Evolutionary conservation across 1,284 basidiomycete genomes (phyloP), one percentile per base, ranked within the genome.

Genomic region (Pseudozyma hubeiensis): DNA sequence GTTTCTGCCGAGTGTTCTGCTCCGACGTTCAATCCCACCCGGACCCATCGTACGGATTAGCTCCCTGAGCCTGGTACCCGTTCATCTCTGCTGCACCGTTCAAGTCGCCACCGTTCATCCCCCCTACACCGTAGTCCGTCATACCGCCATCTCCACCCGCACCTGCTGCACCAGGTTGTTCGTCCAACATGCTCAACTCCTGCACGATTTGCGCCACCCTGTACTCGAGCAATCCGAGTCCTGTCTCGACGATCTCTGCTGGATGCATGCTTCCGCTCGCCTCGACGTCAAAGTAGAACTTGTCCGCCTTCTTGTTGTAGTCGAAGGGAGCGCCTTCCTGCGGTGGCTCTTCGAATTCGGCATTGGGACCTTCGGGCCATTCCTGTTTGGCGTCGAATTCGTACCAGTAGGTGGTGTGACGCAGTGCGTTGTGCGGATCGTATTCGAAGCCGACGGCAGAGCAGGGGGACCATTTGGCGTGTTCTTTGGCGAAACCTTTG

Each of bases 381-480:
- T 84, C 82, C 34, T 78, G 71, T 47, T 80, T 81, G 19, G 80
- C 79, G 59, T 84, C 81, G 30, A 72, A 40, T 86, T 99, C 97
- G 84, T 89, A 94, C 97, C 97, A 99, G 85, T 97, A 91, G 4
- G 92, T 90, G 2, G 97, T 99, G 85, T 99, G 97, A 62, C 94
- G 90, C 34, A 99, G 88, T 84, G 93, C 93, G 87, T 99, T 99
- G 87, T 98, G 89, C 13, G 97, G 97, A 85, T 99, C 97, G 81
- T 99, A 99, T 86, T 99, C 97, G 79, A 97, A 99, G 2, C 91
- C 90, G 19, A 99, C 91, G 2, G 97, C 94, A 1, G 94, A 92
- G 62, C 94, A 92, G 13, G 97, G 96, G 0, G 94, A 97, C 94
- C 96, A 99, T 86, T 99, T 99, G 7, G 97, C 94, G 83, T 99